These are phyloP conservation scores for Dactylellina drechsleri DNA, from an alignment of 2,329 filamentous ascomycete genomes.

Conservation along the genomic window DNA sequence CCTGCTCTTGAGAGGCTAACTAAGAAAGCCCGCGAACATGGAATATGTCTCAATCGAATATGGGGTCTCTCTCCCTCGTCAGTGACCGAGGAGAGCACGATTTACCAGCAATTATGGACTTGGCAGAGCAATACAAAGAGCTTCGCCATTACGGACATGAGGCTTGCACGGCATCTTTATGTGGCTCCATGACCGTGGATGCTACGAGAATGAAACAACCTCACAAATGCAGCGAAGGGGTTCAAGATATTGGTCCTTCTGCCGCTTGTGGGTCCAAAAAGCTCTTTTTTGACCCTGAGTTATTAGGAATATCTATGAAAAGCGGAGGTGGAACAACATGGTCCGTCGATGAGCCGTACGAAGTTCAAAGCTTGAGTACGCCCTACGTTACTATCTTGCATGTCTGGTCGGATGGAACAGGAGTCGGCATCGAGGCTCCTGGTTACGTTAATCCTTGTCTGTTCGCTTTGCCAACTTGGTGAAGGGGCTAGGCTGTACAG, in stretches of 20 bases:
- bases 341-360: slow-evolving; percentile 30
- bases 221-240: slow-evolving; percentile 17
- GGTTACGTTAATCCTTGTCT: slow-evolving; percentile 59
- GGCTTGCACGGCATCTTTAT: slow-evolving; percentile 27
- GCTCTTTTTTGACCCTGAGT: slow-evolving; percentile 23
- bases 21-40: slow-evolving; percentile 13
- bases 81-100: slow-evolving; percentile 31
- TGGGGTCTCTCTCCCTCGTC: slow-evolving; percentile 29
- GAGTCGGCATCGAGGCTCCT: slow-evolving; percentile 55
- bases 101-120: slow-evolving; percentile 28
- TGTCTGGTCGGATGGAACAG: slow-evolving; percentile 60
- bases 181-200: slow-evolving; percentile 19
- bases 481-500: slow-evolving; percentile 51
- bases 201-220: slow-evolving; percentile 28
- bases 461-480: slow-evolving; percentile 57
- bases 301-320: slow-evolving; percentile 12
- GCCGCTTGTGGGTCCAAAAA: slow-evolving; percentile 7
- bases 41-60: slow-evolving; percentile 22
- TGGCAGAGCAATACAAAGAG: slow-evolving; percentile 13
- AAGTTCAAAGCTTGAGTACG: slow-evolving; percentile 2
- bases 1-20: slow-evolving; percentile 18
- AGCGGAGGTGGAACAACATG: slow-evolving; percentile 22
- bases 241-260: no score
- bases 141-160: slow-evolving; percentile 23
- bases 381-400: slow-evolving; percentile 59